These are phyloP conservation scores for Trichoderma harzianum DNA, from an alignment of 2,329 filamentous ascomycete genomes.

Conservation along the genomic window DNA sequence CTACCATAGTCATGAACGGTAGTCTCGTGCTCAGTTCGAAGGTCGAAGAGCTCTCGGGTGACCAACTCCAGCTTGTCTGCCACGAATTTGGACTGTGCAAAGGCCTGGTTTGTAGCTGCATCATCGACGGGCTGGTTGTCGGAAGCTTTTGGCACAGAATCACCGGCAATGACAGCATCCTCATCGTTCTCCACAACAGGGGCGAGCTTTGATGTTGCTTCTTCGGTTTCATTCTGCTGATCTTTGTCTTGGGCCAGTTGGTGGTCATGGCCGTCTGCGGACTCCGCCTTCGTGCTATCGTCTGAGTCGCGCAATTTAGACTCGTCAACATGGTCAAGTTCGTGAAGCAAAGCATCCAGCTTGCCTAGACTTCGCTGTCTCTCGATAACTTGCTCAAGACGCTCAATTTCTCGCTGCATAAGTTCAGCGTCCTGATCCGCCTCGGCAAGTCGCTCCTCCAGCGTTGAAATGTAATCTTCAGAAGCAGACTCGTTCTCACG, in stretches of 20 bases:
- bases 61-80: slow-evolving; percentile 90
- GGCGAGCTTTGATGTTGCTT: slow-evolving; percentile 25
- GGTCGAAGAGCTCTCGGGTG: slow-evolving; percentile 84
- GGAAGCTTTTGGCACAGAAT: background rate
- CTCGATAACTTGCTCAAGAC: slow-evolving; percentile 91
- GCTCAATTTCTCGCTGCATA: slow-evolving; percentile 95
- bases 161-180: background rate
- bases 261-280: slow-evolving; percentile 49
- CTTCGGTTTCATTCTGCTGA: slow-evolving; percentile 46
- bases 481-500: slow-evolving; percentile 86
- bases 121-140: background rate
- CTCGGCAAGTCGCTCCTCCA: slow-evolving; percentile 93
- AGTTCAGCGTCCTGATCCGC: slow-evolving; percentile 93
- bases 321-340: slow-evolving; percentile 76
- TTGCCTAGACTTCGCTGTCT: slow-evolving; percentile 93
- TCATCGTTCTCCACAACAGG: slow-evolving; percentile 34
- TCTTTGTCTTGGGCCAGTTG: slow-evolving; percentile 54
- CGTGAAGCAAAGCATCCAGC: slow-evolving; percentile 85
- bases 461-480: slow-evolving; percentile 95
- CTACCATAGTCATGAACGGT: slow-evolving; percentile 77
- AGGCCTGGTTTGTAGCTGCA: slow-evolving; percentile 47
- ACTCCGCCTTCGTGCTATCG: slow-evolving; percentile 35
- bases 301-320: slow-evolving; percentile 39
- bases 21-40: slow-evolving; percentile 85
- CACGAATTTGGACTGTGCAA: slow-evolving; percentile 79